Evolutionary conservation across 2,329 filamentous ascomycete species (phyloP), one percentile per base, ranked within the genome.

Genomic region (Exophiala dermatitidis): DNA sequence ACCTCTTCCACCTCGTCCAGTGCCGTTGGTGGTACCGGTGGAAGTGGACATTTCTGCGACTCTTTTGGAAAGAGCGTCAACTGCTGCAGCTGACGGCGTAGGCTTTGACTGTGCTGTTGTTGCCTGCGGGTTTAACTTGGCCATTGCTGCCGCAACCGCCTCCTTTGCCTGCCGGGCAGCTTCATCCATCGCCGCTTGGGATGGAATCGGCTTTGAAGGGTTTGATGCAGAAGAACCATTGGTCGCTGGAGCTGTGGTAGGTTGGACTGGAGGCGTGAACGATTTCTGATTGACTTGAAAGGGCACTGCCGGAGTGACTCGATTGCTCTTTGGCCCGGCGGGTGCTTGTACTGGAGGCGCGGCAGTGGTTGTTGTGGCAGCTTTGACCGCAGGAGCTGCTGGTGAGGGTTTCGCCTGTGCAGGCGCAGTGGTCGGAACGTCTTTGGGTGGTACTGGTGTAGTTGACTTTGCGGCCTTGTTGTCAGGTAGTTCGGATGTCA

Each of bases 91-190:
- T 43, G 66, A 63, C 7, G 71, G 68, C 52, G 71, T 68, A 3
- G 71, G 67, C 50, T 61, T 61, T 36, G 57, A 48, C 46, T 57
- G 57, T 10, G 50, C 45, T 10, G 60, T 50, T 9, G 60, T 58
- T 34, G 65, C 50, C 33, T 58, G 58, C 19, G 64, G 62, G 40
- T 62, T 62, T 36, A 77, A 59, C 56, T 77, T 77, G 10, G 74
- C 74, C 75, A 77, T 76, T 2, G 74, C 75, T 19, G 72, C 71
- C 29, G 73, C 74, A 48, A 77, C 75, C 33, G 74, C 75, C 47
- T 73, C 73, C 43, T 72, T 73, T n/a, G 75, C 73, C 34, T 74
- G 72, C 50, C 70, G 69, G 43, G 72, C 73, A 5, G 74, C 74
- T 60, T 76, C 73, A 33, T 73, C 71, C 60, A 74, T 70, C 1